These are phyloP conservation scores for Leishmania major DNA, from an alignment of 208 protist genomes.

Conservation along the genomic window DNA sequence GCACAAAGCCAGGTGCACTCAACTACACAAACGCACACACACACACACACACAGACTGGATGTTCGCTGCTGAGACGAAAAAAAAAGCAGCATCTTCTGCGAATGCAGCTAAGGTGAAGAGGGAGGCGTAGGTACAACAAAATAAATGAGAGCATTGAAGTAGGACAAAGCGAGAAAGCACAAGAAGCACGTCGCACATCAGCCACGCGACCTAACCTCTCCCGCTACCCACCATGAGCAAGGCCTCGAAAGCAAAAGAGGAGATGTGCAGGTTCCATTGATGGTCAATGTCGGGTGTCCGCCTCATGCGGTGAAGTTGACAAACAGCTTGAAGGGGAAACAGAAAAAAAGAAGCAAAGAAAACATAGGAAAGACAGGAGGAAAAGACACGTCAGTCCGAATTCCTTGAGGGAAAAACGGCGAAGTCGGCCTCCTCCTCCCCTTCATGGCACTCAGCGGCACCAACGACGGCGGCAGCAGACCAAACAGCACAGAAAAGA, in stretches of 20 bases:
- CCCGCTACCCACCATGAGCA: background rate
- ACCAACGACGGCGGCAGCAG: background rate
- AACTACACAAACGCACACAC: background rate
- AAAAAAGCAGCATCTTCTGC: background rate
- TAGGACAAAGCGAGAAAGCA: background rate
- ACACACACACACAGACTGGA: background rate
- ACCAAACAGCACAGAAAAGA: constrained; percentile 11
- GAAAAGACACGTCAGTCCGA: constrained; percentile 1
- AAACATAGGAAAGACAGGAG: background rate
- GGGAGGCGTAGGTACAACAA: background rate
- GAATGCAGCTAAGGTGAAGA: background rate
- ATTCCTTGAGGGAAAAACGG: background rate
- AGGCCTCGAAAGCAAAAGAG: background rate
- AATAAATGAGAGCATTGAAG: background rate
- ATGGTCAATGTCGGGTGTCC: background rate
- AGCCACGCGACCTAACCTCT: background rate
- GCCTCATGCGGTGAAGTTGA: background rate
- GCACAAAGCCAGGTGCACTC: background rate
- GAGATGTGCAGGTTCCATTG: background rate
- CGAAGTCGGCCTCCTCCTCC: background rate
- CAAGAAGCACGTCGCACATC: background rate
- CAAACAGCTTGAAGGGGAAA: background rate
- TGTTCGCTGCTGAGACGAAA: background rate
- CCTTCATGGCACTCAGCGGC: background rate
- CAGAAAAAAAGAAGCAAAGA: constrained; percentile 5